Base-by-base conservation (phyloP, 1,139 yeast genomes). In the Kurtzmaniella quercitrusa region DNA sequence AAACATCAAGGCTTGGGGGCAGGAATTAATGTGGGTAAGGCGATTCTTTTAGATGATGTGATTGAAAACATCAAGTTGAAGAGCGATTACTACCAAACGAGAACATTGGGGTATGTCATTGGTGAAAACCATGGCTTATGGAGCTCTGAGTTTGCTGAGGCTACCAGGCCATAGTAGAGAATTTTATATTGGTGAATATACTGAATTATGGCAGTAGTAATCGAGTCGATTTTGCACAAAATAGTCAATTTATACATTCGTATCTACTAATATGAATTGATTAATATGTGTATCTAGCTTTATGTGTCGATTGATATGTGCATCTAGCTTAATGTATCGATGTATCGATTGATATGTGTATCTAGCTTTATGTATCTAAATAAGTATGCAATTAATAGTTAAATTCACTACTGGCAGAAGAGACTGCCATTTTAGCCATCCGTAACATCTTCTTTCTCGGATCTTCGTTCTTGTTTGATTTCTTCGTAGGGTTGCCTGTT, bases 71-170 rank as follows among this genome's bases (percentile, higher is more conserved):
- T 93, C 48, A 63, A 68, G 37, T 58, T 73, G 45, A 58, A 57
- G 37, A 57, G 77, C 36, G 88, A 85, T 53, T 68, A 68, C 53
- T 73, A 77, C 48, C 56, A 59, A 31, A 56, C 56, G 37, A 68
- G 66, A 45, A 73, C 66, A 1, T 50, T 79, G 38, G 73, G 82
- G 0, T 88, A 82, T 58, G 68, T 77, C 2, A 51, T 90, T 27
- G 91, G 93, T 3, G 95, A 86, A 52, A 79, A 79, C 47, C 95
- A 87, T 57, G 83, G 80, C n/a, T 67, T 90, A 34, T 89, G 95
- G 94, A 62, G 70, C 82, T 0, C 55, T 53, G 6, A 36, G 15
- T 18, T 36, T 18, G 38, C 23, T 17, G 15, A 18, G 21, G 25
- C 38, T 4, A 36, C 36, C 18, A 31, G 14, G 10, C 36, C 36